Evolutionary conservation across 805 yeast genomes (phyloP).

Genomic region (Priceomyces medius): DNA sequence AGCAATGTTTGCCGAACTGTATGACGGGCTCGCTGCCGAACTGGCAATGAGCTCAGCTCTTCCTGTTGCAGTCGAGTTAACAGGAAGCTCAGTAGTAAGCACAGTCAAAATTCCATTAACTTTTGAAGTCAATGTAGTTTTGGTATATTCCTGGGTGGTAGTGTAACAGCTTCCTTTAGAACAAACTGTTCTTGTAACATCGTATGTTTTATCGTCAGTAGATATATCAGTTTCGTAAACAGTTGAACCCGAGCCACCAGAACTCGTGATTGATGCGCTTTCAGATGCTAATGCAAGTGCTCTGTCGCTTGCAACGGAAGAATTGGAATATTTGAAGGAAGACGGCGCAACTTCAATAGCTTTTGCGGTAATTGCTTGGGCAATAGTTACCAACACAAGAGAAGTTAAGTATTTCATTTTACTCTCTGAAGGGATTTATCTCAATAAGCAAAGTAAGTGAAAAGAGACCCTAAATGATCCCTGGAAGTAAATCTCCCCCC

Average conservation of each 20-base stretch:
- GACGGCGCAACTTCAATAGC: slow-evolving; percentile 17
- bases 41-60: not conserved
- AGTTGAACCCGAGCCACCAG: slow-evolving; percentile 10
- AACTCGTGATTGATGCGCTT: slow-evolving; percentile 4
- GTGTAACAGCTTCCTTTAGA: slow-evolving; percentile 25
- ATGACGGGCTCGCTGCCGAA: too few relatives aligned
- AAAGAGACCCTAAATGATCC: not conserved
- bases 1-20: not conserved
- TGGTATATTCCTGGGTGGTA: slow-evolving; percentile 32
- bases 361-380: slow-evolving; percentile 20
- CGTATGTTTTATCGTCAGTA: slow-evolving; percentile 15
- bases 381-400: slow-evolving; percentile 14
- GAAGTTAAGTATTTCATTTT: slow-evolving; percentile 1
- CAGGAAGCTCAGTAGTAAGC: slow-evolving; percentile 32
- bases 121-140: slow-evolving; percentile 36
- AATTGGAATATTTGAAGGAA: slow-evolving; percentile 19
- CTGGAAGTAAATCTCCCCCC: not conserved
- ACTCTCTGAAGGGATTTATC: not conserved
- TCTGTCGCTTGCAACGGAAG: too few relatives aligned
- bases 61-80: slow-evolving; percentile 5
- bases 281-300: too few relatives aligned
- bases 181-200: slow-evolving; percentile 33
- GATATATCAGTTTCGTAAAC: slow-evolving; percentile 24
- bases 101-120: slow-evolving; percentile 41
- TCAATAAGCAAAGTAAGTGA: not conserved